These are phyloP conservation scores for Sechiopsis laciniata DNA, from an alignment of 306 rosid species.

Conservation along the genomic window DNA sequence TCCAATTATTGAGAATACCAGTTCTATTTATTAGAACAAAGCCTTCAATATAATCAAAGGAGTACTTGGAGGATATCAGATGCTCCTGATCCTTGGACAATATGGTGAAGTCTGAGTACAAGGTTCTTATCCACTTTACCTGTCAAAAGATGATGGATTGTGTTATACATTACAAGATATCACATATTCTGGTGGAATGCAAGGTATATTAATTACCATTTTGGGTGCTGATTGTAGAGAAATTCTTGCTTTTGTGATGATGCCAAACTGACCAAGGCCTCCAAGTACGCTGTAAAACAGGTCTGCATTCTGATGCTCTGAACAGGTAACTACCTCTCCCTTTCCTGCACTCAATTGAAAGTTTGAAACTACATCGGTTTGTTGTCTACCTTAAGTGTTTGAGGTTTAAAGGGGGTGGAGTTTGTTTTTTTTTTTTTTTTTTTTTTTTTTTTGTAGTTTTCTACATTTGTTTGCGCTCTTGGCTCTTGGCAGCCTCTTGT, in stretches of 20 bases:
- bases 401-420: background rate
- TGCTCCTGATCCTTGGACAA: slow-evolving; percentile 76
- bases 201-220: slow-evolving; percentile 37
- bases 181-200: background rate
- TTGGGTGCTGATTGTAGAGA: slow-evolving; percentile 81
- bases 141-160: slow-evolving; percentile 27
- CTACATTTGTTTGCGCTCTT: background rate
- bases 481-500: background rate
- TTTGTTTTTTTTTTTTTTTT: too few relatives aligned
- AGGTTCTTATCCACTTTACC: slow-evolving; percentile 88
- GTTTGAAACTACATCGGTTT: slow-evolving; percentile 13
- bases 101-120: slow-evolving; percentile 67
- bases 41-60: slow-evolving; percentile 85
- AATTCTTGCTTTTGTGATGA: slow-evolving; percentile 84
- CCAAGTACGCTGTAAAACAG: slow-evolving; percentile 77
- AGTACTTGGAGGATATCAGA: slow-evolving; percentile 54
- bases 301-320: slow-evolving; percentile 53
- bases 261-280: slow-evolving; percentile 95
- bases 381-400: too few relatives aligned
- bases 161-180: slow-evolving; percentile 21
- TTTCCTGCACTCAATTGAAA: slow-evolving; percentile 49
- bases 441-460: background rate
- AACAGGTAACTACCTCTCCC: slow-evolving; percentile 80
- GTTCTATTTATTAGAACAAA: slow-evolving; percentile 70
- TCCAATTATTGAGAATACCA: slow-evolving; percentile 70